phyloP scores from a whole-genome alignment of 192 early-diverging fungal species.

The Gonapodya sp. region DNA sequence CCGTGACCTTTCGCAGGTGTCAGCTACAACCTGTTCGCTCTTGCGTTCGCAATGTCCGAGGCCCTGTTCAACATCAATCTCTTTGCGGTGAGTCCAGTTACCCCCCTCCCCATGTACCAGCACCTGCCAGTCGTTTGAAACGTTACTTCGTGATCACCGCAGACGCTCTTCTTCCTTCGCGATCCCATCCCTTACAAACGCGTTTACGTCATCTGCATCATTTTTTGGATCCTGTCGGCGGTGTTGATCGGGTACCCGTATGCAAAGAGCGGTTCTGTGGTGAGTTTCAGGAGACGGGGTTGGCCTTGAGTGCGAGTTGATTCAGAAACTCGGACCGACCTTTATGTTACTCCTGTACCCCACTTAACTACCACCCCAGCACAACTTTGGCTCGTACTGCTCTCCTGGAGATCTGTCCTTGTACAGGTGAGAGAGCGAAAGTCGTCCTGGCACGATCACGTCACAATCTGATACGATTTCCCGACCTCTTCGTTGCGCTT shows the following conservation, averaged over 20 bases:
- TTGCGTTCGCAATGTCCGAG: background rate
- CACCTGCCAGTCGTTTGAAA: background rate
- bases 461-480: background rate
- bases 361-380: background rate
- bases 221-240: background rate
- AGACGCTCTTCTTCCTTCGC: constrained; percentile 2
- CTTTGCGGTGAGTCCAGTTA: background rate
- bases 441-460: background rate
- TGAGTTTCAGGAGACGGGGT: too few species aligned
- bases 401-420: background rate
- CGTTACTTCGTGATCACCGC: background rate
- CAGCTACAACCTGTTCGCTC: background rate
- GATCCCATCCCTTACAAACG: background rate
- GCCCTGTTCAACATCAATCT: constrained; percentile 11
- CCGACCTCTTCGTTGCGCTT: background rate
- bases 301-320: background rate
- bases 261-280: background rate
- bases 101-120: background rate
- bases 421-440: background rate
- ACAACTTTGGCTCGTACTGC: background rate
- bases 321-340: too few species aligned
- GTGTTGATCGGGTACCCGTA: background rate
- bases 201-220: background rate
- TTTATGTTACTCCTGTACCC: too few species aligned
- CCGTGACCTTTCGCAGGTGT: background rate